Conservation (phyloP, 176 grass and related monocot genomes). For the Ensete ventricosum region DNA sequence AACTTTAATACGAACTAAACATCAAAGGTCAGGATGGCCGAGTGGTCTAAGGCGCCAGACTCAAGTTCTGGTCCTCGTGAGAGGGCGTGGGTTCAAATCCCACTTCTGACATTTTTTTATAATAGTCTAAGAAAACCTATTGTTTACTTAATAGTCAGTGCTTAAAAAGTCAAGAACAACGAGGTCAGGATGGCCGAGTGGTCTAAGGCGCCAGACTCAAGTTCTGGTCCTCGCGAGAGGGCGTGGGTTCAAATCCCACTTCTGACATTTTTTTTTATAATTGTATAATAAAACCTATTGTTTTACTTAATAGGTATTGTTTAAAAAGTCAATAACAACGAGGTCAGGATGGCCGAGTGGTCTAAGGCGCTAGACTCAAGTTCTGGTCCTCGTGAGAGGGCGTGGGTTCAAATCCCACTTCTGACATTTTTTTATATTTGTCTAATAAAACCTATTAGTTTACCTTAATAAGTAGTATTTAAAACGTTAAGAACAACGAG, state of each 20-base stretch:
- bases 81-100: conserved; percentile 59
- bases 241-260: conserved; percentile 63
- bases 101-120: conserved; percentile 30
- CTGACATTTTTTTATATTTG: conserved; percentile 9
- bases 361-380: conserved; percentile 99
- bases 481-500: too few species aligned
- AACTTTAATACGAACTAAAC: too few species aligned
- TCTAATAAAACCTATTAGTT: too few species aligned
- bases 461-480: too few species aligned
- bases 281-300: too few species aligned
- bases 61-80: conserved; percentile 99
- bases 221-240: conserved; percentile 89
- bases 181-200: conserved; percentile 89
- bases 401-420: conserved; percentile 62
- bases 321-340: too few species aligned
- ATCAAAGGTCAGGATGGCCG: conserved; percentile 71
- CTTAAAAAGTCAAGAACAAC: too few species aligned
- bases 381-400: conserved; percentile 86
- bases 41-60: conserved; percentile 99
- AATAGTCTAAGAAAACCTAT: too few species aligned
- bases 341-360: conserved; percentile 95
- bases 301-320: too few species aligned
- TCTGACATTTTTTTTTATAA: conserved; percentile 18
- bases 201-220: conserved; percentile 99
- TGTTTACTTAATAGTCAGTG: too few species aligned